Base-by-base conservation (phyloP, 345 rosid species). In the Hevea brasiliensis region DNA sequence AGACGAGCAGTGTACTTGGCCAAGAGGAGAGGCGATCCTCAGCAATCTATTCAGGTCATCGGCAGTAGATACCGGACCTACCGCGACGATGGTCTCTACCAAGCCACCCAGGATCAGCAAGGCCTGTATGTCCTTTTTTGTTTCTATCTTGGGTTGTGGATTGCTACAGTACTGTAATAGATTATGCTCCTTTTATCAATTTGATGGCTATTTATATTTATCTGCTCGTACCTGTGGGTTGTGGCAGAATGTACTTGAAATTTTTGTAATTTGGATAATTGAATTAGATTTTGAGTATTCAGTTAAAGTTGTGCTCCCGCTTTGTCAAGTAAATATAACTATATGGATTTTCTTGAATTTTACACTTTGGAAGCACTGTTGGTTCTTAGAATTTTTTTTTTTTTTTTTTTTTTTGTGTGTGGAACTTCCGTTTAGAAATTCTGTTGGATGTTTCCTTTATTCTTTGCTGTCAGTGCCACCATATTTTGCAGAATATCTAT, bases 21-120 rank as follows among this genome's bases (percentile, higher is more conserved):
- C 11, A 89, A 92, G 83, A 80, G 98, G 37, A 92, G 98, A 44
- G 99, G 99, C 68, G 99, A 95, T 76, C 99, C 98, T 21, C 89
- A 87, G 77, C 98, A 92, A 65, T 91, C 94, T 42, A 95, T 95
- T 64, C 98, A 93, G 83, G 89, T 87, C 55, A 67, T 86, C 37
- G 91, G 91, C 50, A 81, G 89, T 20, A 93, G 97, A 26, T 92
- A 85, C 78, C 88, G 90, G 32, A 69, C 86, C 71, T 80, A 85
- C 70, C 97, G 99, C 8, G 97, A 95, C 57, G 98, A 91, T 14
- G 93, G 94, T 65, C 96, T 95, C 72, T 91, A 92, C 80, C 97
- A 87, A 68, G 96, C 96, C 70, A 79, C 91, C 26, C 85, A 92
- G 80, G 98, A 92, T 76, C 89, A 92, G 78, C 96, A 92, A 74